A percentile compares a stretch with the other conserved stretches of the same genome.
phyloP scores from a whole-genome alignment of 2,329 filamentous ascomycete species.

The Pseudocercospora crystallina region DNA sequence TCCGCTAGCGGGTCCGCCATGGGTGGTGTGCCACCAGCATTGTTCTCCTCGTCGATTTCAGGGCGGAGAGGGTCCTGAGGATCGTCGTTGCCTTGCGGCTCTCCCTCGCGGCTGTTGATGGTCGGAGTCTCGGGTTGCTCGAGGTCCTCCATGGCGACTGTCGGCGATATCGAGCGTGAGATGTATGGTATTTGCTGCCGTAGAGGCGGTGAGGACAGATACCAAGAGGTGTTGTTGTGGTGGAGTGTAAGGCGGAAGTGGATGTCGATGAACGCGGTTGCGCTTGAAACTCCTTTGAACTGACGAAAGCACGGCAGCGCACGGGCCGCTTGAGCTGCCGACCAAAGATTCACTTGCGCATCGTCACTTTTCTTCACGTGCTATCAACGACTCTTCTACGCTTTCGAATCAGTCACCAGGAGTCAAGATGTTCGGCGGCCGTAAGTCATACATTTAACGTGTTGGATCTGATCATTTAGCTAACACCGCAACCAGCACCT shows the following conservation, averaged over 20 bases:
- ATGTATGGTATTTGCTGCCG: not conserved
- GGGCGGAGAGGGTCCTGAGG: constrained; percentile 47
- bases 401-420: not conserved
- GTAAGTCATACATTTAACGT: constrained; percentile 11
- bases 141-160: constrained; percentile 44
- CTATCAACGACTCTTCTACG: not conserved
- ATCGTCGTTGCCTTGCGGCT: constrained; percentile 50
- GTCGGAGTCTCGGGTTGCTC: constrained; percentile 36
- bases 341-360: constrained; percentile 10
- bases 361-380: constrained; percentile 1
- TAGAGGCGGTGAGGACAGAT: not conserved
- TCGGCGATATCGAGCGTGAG: not conserved
- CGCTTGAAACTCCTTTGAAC: not conserved
- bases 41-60: constrained; percentile 50
- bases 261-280: constrained; percentile 6
- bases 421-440: constrained; percentile 31
- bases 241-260: not conserved
- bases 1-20: constrained; percentile 45
- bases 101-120: constrained; percentile 41
- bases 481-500: constrained; percentile 39
- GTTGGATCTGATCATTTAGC: not conserved
- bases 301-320: constrained; percentile 3
- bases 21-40: constrained; percentile 43
- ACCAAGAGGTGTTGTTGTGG: not conserved
- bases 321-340: not conserved